These are phyloP conservation scores for Neospora caninum DNA, from an alignment of 169 alveolate genomes.

Conservation along the genomic window DNA sequence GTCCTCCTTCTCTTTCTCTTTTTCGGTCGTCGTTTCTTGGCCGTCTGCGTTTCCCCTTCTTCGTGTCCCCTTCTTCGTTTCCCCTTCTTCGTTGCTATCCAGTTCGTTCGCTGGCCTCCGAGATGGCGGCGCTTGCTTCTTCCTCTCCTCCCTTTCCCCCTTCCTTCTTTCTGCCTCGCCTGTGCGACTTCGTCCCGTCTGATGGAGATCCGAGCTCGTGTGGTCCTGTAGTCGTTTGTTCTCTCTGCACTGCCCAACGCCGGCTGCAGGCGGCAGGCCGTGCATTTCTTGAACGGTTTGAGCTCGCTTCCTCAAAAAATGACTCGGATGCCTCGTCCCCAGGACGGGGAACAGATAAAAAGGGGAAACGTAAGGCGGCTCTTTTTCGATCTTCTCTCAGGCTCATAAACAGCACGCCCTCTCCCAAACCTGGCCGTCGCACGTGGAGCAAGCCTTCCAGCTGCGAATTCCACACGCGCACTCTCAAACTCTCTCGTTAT, in stretches of 20 bases:
- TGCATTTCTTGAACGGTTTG: constrained; percentile 58
- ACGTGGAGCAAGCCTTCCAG: too few relatives aligned
- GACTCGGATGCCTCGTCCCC: neutral
- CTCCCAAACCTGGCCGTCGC: neutral
- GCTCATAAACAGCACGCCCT: neutral
- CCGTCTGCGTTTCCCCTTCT: neutral
- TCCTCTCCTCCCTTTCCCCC: neutral
- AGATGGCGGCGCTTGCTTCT: neutral
- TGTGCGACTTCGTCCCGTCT: neutral
- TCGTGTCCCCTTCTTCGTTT: neutral
- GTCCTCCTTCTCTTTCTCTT: neutral
- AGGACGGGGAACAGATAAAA: neutral
- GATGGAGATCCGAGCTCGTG: neutral
- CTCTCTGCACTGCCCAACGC: constrained; percentile 47
- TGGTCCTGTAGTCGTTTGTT: neutral
- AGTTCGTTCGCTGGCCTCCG: neutral
- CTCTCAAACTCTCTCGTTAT: too few relatives aligned
- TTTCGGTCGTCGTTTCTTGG: neutral
- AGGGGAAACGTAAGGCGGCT: neutral
- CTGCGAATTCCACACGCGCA: too few relatives aligned
- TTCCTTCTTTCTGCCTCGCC: constrained; percentile 15
- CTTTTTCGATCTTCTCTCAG: neutral
- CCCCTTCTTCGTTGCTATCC: neutral
- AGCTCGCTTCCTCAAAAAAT: neutral
- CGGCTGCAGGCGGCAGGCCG: constrained; percentile 68